These are phyloP conservation scores for Westerdykella aurantiaca DNA, from an alignment of 2,329 filamentous ascomycete species.

Conservation along the genomic window DNA sequence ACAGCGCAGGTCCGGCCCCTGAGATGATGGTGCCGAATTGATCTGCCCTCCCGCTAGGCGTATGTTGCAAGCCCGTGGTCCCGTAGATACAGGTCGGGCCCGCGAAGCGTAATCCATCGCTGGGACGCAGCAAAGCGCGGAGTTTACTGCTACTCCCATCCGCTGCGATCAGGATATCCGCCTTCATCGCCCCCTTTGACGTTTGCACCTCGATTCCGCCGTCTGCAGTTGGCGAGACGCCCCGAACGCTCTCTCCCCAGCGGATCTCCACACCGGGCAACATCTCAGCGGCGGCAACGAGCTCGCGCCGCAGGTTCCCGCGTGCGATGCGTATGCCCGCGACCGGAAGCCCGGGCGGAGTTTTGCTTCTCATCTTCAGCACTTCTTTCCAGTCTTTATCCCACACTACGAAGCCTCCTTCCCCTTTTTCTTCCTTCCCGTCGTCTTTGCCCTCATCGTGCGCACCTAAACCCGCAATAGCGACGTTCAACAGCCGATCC, in stretches of 20 bases:
- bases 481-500: slow-evolving; percentile 26
- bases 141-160: slow-evolving; percentile 45
- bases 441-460: neutral
- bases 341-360: slow-evolving; percentile 33
- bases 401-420: slow-evolving; percentile 41
- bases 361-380: slow-evolving; percentile 28
- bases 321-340: slow-evolving; percentile 37
- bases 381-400: slow-evolving; percentile 34
- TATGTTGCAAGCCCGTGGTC: slow-evolving; percentile 30
- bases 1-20: slow-evolving; percentile 38
- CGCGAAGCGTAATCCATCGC: slow-evolving; percentile 38
- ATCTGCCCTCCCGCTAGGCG: slow-evolving; percentile 6
- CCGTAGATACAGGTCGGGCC: slow-evolving; percentile 40
- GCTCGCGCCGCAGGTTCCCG: slow-evolving; percentile 31
- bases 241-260: slow-evolving; percentile 4
- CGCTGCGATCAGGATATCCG: slow-evolving; percentile 43
- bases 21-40: slow-evolving; percentile 14
- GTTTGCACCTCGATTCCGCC: slow-evolving; percentile 2
- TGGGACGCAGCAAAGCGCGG: slow-evolving; percentile 35
- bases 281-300: slow-evolving; percentile 30
- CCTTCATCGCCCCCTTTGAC: slow-evolving; percentile 9
- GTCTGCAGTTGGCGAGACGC: neutral
- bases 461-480: slow-evolving; percentile 23
- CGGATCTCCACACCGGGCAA: slow-evolving; percentile 3
- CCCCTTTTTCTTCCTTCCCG: neutral